Conservation (phyloP, 139 green algal genomes). For the Coelastrella sp. region DNA sequence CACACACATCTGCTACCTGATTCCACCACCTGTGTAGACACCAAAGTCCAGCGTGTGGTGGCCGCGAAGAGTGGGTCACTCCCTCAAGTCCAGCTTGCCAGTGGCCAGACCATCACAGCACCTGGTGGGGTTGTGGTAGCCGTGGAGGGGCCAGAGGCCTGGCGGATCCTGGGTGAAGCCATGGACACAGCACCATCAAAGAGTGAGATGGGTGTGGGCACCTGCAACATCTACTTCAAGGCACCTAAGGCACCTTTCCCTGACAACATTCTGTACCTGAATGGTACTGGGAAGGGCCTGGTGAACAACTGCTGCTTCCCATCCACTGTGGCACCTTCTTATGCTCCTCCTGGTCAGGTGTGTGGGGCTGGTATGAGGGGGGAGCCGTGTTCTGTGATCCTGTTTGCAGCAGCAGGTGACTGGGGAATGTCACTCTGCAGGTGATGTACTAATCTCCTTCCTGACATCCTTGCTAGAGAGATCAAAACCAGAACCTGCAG, state of each 20-base stretch:
- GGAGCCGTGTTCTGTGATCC: background rate
- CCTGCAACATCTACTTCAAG: constrained; percentile 90
- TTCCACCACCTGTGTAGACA: background rate
- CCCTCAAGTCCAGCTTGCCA: constrained; percentile 58
- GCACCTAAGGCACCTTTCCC: constrained; percentile 53
- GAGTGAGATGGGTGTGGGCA: constrained; percentile 78
- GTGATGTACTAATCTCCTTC: background rate
- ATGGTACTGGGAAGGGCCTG: constrained; percentile 79
- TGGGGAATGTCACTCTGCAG: background rate
- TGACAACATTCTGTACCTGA: constrained; percentile 93
- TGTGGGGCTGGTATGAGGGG: background rate
- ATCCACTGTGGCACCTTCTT: constrained; percentile 82
- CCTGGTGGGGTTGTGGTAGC: constrained; percentile 87
- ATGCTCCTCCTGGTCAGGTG: constrained; percentile 89
- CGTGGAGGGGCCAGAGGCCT: constrained; percentile 81
- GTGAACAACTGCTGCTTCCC: constrained; percentile 98
- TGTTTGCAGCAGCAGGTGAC: background rate
- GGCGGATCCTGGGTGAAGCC: constrained; percentile 69
- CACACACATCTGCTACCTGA: background rate
- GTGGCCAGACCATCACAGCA: constrained; percentile 61
- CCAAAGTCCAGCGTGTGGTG: constrained; percentile 38
- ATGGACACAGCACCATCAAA: constrained; percentile 71
- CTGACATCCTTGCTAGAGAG: background rate
- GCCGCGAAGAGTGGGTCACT: background rate
- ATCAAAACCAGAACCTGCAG: no score